These are phyloP conservation scores for Auricularia sp. DNA, from an alignment of 768 basidiomycete species.

Conservation along the genomic window DNA sequence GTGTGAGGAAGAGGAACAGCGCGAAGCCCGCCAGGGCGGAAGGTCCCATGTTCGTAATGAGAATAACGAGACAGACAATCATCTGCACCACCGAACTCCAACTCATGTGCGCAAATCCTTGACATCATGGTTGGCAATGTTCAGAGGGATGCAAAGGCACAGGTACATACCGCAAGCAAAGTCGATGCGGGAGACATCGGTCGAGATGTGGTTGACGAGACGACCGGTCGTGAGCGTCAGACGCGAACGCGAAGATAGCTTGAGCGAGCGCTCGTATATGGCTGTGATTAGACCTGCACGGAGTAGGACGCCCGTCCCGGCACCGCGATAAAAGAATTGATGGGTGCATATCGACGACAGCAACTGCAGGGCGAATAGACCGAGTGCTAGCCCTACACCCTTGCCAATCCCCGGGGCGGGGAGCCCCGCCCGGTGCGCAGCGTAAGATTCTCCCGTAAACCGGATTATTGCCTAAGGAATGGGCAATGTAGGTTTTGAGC, in stretches of 20 bases:
- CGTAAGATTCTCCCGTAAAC: constrained; percentile 60
- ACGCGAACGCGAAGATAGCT: constrained; percentile 68
- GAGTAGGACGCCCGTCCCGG: constrained; percentile 67
- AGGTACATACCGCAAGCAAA: constrained; percentile 52
- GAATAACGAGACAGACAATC: constrained; percentile 53
- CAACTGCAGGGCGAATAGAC: constrained; percentile 58
- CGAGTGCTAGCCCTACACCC: constrained; percentile 70
- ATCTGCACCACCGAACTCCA: constrained; percentile 75
- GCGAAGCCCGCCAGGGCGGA: constrained; percentile 46
- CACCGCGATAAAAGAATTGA: constrained; percentile 75
- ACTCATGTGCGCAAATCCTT: constrained; percentile 61
- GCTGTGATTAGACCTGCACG: constrained; percentile 82
- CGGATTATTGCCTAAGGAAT: constrained; percentile 50
- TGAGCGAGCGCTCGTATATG: constrained; percentile 70
- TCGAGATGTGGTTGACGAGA: constrained; percentile 88
- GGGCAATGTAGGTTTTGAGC: background rate
- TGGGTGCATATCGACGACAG: constrained; percentile 58
- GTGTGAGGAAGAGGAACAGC: constrained; percentile 61
- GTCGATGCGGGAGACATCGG: constrained; percentile 85
- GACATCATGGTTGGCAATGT: background rate
- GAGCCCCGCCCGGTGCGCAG: constrained; percentile 16
- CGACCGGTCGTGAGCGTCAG: constrained; percentile 77
- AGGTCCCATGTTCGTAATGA: constrained; percentile 63
- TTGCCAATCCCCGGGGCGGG: constrained; percentile 34
- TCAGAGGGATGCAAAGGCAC: constrained; percentile 4